Evolutionary conservation across 805 yeast species (phyloP), one percentile per base, ranked within the genome.

Genomic region (Spathaspora girioi): DNA sequence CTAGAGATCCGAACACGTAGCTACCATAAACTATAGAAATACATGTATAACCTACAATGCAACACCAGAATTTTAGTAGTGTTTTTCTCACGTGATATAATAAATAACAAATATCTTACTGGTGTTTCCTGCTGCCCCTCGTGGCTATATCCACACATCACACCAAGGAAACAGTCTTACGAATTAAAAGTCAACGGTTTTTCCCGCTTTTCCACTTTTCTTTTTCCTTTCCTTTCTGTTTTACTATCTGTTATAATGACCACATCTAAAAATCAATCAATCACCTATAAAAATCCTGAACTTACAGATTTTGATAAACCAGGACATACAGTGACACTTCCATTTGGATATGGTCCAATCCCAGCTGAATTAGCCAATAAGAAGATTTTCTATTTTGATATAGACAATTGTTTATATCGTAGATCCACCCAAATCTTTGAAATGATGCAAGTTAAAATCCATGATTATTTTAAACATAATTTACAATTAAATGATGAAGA

Each of bases 351-450:
- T 54, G 75, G 75, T 1, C 75, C 75, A 3, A 18, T 69, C 10
- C 73, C 73, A 6, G 15, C 55, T 12, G 50, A 57, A n/a, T 15
- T 53, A 11, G 17, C 44, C n/a, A 56, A 64, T 58, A 56, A 62
- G 48, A 60, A 59, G 51, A 66, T 73, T 50, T 89, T 94, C 69
- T 90, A 84, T 68, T 93, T 93, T 61, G 99, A 93, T 66, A 90
- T 93, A 50, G 99, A 93, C 73, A 93, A 93, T 67, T 91, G 97
- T 66, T 77, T 93, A 29, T 93, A 93, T 69, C 78, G 80, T 49
- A 74, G 91, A 51, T 83, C 90, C 1, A 80, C 88, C 20, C 77
- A 78, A 65, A 87, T 93, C 59, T 96, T 87, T 60, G 94, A 87
- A 58, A 64, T 89, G 68, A 93, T 93, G 97, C 96, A 87, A 61